Conservation (phyloP, 2,329 filamentous ascomycete genomes). For the Botrytis aclada region DNA sequence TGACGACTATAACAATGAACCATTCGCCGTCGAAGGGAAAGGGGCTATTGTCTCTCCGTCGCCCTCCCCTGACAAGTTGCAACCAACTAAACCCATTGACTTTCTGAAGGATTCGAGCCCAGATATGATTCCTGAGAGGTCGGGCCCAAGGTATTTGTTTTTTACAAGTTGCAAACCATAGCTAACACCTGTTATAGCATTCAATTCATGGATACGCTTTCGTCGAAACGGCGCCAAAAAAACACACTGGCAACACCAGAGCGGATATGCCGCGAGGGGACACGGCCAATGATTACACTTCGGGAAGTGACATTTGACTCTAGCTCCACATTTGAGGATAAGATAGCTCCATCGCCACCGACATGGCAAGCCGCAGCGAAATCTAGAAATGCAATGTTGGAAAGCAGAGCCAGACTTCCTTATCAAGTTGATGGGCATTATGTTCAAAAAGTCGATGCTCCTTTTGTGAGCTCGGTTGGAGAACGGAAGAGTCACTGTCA, state of each 20-base stretch:
- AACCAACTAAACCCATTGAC: constrained; percentile 20
- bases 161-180: neutral
- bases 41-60: neutral
- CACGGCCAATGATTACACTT: constrained; percentile 3
- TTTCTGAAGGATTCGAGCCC: constrained; percentile 21
- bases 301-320: neutral
- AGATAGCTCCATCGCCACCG: neutral
- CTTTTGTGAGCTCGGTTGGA: constrained; percentile 18
- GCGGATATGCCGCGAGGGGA: neutral
- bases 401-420: constrained; percentile 6
- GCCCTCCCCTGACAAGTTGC: constrained; percentile 20
- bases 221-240: neutral
- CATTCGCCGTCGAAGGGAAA: neutral
- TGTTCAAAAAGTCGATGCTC: neutral
- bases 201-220: neutral
- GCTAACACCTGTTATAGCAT: neutral
- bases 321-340: neutral
- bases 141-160: neutral
- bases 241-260: neutral
- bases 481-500: constrained; percentile 19
- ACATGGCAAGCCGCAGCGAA: constrained; percentile 1
- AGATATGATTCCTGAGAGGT: neutral
- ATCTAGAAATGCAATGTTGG: neutral
- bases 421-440: neutral
- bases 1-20: neutral